Evolutionary conservation across 495 filamentous ascomycete genomes (phyloP).

Genomic region (Penicillium atrosanguineum): DNA sequence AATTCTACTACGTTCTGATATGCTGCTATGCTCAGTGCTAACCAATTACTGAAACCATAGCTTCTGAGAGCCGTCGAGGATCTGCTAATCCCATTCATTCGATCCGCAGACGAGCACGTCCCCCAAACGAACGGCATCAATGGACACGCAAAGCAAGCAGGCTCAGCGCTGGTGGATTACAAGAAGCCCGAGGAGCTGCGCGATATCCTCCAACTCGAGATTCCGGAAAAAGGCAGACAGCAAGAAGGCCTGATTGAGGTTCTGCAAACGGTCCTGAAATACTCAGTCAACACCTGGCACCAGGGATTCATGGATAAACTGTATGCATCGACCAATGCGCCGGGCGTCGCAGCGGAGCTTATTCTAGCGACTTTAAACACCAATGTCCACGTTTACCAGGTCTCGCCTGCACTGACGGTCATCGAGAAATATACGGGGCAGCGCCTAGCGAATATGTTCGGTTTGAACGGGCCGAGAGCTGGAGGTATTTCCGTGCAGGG

Average conservation of each 20-base stretch:
- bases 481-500: constrained; percentile 89
- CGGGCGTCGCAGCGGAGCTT: constrained; percentile 79
- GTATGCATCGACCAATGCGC: constrained; percentile 81
- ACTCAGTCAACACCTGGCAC: constrained; percentile 95
- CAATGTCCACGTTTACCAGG: constrained; percentile 85
- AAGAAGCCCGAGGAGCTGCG: constrained; percentile 68
- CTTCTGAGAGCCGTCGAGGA: constrained; percentile 70
- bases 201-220: constrained; percentile 58
- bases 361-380: constrained; percentile 83
- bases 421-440: constrained; percentile 77
- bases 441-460: constrained; percentile 71
- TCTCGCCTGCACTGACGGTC: constrained; percentile 81
- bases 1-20: not conserved
- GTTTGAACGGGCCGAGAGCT: constrained; percentile 66
- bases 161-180: constrained; percentile 66
- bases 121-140: constrained; percentile 50
- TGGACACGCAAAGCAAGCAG: constrained; percentile 40
- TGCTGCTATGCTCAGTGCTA: not conserved
- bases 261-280: constrained; percentile 65
- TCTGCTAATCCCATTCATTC: constrained; percentile 76
- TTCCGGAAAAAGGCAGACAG: constrained; percentile 65
- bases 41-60: constrained; percentile 35
- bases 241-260: constrained; percentile 68
- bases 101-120: constrained; percentile 63
- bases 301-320: constrained; percentile 93